phyloP scores from a whole-genome alignment of 2,329 filamentous ascomycete species.

The Ophiocordyceps polyrhachis-furcata region DNA sequence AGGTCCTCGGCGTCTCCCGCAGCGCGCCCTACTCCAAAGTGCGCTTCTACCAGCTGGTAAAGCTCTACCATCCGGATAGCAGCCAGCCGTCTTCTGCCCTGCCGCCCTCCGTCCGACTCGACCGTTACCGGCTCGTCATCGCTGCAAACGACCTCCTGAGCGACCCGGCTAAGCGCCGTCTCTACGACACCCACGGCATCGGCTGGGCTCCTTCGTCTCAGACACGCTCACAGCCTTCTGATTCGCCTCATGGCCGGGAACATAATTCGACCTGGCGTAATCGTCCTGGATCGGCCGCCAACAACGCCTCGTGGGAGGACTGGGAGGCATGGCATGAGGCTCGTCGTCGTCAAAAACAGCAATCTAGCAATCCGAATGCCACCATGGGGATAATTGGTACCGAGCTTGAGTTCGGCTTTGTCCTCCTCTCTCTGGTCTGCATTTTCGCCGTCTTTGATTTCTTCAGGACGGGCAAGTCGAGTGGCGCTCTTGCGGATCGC shows the following conservation, averaged over 20 bases:
- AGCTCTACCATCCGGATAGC: conserved; percentile 85
- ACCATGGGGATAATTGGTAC: too few relatives aligned
- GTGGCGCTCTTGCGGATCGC: conserved; percentile 43
- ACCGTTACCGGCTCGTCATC: conserved; percentile 78
- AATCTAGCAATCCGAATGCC: conserved; percentile 28
- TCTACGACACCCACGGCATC: conserved; percentile 65
- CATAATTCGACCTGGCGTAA: conserved; percentile 30
- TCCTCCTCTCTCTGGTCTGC: conserved; percentile 28
- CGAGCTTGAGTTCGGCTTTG: conserved; percentile 21
- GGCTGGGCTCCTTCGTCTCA: conserved; percentile 45
- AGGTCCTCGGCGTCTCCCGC: conserved; percentile 50
- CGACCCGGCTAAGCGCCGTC: conserved; percentile 55
- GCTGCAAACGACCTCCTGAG: conserved; percentile 78
- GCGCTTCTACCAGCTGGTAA: conserved; percentile 79
- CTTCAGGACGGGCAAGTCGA: conserved; percentile 44
- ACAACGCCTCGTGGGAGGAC: conserved; percentile 94
- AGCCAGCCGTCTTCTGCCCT: conserved; percentile 9
- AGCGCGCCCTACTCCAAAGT: conserved; percentile 60
- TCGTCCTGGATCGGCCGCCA: conserved; percentile 26
- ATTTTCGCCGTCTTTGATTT: conserved; percentile 53
- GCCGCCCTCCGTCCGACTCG: conserved; percentile 47
- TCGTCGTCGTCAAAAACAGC: conserved; percentile 28
- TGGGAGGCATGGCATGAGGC: conserved; percentile 67
- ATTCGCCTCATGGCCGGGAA: conserved; percentile 27
- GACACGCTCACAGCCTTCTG: conserved; percentile 17